Evolutionary conservation across 257 asterid genomes (phyloP).

Genomic region (Osmanthus fragrans): DNA sequence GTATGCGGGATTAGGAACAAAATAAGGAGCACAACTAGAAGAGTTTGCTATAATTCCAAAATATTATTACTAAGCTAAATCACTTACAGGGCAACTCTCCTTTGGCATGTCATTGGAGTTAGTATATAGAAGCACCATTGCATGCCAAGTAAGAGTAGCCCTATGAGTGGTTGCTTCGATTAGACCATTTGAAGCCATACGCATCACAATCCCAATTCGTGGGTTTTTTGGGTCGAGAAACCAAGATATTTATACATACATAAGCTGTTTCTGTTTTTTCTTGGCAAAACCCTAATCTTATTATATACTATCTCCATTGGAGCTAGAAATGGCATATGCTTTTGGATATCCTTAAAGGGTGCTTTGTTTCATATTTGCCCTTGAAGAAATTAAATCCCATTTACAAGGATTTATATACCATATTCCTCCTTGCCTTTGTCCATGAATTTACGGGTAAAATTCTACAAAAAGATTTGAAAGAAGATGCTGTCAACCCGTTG

Average conservation of each 20-base stretch:
- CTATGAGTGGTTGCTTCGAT: neutral
- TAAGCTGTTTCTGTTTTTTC: neutral
- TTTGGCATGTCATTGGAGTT: conserved; percentile 7
- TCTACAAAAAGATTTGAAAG: neutral
- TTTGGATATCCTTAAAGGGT: conserved; percentile 14
- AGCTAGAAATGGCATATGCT: conserved; percentile 21
- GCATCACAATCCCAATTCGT: neutral
- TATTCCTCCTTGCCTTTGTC: conserved; percentile 10
- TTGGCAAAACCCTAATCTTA: too few relatives aligned
- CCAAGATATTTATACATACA: neutral
- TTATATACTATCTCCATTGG: neutral
- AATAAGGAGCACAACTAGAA: neutral
- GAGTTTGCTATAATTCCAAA: neutral
- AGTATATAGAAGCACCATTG: neutral
- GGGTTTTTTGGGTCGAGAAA: neutral
- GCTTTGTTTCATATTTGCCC: neutral
- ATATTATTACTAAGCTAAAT: neutral
- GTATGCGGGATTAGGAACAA: neutral
- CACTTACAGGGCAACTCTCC: conserved; percentile 27
- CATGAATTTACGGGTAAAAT: neutral
- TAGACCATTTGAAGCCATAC: neutral
- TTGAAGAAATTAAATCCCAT: neutral
- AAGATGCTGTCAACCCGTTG: neutral
- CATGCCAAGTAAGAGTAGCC: conserved; percentile 22
- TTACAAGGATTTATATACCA: neutral